phyloP scores from a whole-genome alignment of 78 protist species.

The Dictyostelium intermedium region DNA sequence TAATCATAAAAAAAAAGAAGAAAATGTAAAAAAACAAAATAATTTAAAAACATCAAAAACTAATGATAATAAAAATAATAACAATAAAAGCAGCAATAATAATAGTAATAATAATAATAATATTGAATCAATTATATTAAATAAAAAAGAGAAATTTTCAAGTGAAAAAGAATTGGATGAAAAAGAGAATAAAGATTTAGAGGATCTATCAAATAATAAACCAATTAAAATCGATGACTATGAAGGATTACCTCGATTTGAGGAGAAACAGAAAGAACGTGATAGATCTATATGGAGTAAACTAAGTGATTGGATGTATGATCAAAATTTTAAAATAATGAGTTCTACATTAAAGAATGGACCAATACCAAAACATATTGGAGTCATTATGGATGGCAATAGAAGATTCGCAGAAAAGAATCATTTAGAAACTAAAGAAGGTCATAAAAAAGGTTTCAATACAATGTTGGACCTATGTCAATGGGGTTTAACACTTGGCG shows the following conservation, averaged over 20 bases:
- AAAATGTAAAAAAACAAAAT: not conserved
- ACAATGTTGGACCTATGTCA: conserved; percentile 79
- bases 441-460: conserved; percentile 86
- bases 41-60: not conserved
- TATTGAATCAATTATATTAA: not conserved
- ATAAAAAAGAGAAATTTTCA: not conserved
- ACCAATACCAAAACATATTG: conserved; percentile 91
- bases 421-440: conserved; percentile 23
- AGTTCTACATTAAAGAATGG: conserved; percentile 64
- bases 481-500: conserved; percentile 89
- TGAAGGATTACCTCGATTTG: conserved; percentile 15
- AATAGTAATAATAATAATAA: not conserved
- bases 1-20: not conserved
- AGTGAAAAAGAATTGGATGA: not conserved
- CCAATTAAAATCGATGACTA: not conserved
- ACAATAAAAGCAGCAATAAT: not conserved
- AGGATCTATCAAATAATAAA: not conserved
- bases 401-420: conserved; percentile 83
- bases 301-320: conserved; percentile 28
- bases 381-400: conserved; percentile 97
- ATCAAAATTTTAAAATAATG: conserved; percentile 15
- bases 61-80: not conserved
- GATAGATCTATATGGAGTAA: not conserved
- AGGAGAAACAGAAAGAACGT: not conserved
- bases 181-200: conserved; percentile 6